Percentiles rank a stretch among this genome's conserved stretches.
Evolutionary conservation across 202 grass and related monocot species (phyloP).

Genomic region (Bolboschoenoplectus hybrid): DNA sequence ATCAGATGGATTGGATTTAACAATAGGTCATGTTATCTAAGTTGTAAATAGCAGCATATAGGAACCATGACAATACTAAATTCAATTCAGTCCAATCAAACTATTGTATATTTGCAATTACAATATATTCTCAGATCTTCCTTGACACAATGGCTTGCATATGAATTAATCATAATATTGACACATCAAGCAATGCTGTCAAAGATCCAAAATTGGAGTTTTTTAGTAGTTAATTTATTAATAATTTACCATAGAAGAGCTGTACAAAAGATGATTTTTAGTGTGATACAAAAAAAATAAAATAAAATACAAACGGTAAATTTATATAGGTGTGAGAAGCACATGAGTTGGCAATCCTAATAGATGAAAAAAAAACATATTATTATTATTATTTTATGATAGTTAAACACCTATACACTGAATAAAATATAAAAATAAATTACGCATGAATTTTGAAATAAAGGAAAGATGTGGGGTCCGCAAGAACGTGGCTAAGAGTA

Average conservation of each 20-base stretch:
- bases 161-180: neutral
- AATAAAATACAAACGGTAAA: neutral
- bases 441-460: neutral
- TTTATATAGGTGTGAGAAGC: constrained; percentile 13
- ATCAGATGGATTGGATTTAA: neutral
- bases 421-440: neutral
- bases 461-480: neutral
- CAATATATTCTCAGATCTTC: neutral
- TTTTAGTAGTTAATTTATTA: neutral
- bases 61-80: neutral
- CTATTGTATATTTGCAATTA: neutral
- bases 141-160: neutral
- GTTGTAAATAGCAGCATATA: neutral
- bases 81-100: neutral
- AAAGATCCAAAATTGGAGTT: neutral
- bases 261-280: neutral
- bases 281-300: constrained; percentile 9
- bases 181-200: neutral
- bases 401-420: neutral
- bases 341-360: constrained; percentile 38
- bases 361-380: neutral
- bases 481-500: constrained; percentile 33
- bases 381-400: neutral
- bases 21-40: neutral
- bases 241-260: neutral